phyloP scores from a whole-genome alignment of 176 grass and related monocot species.

The Phoenix dactylifera region DNA sequence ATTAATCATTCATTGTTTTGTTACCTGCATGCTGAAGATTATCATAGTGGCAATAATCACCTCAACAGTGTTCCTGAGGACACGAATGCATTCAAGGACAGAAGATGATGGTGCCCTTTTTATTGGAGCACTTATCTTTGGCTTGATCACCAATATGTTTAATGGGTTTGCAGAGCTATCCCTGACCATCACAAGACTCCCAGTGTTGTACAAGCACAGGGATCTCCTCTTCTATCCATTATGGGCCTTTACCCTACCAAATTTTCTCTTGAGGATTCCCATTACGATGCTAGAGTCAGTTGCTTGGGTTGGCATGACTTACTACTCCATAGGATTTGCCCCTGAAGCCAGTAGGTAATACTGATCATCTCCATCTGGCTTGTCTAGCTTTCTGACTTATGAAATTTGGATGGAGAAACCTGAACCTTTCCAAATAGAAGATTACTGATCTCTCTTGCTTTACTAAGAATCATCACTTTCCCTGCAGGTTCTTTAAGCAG shows the following conservation, averaged over 20 bases:
- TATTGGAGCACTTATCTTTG: slow-evolving; percentile 76
- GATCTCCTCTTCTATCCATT: slow-evolving; percentile 96
- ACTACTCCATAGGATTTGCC: slow-evolving; percentile 82
- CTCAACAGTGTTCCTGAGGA: slow-evolving; percentile 63
- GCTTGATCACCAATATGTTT: slow-evolving; percentile 84
- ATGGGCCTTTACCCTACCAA: slow-evolving; percentile 80
- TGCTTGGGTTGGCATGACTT: slow-evolving; percentile 77
- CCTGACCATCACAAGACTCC: slow-evolving; percentile 66
- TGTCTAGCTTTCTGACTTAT: too few species aligned
- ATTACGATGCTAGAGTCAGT: slow-evolving; percentile 77
- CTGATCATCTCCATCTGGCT: not conserved
- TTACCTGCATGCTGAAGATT: slow-evolving; percentile 30
- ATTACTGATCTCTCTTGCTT: too few species aligned
- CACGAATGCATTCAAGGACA: slow-evolving; percentile 68
- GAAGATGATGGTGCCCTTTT: slow-evolving; percentile 67
- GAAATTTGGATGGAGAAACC: not conserved
- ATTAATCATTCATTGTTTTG: too few species aligned
- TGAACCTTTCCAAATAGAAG: too few species aligned
- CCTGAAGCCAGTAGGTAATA: slow-evolving; percentile 77
- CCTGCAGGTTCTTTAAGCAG: slow-evolving; percentile 91
- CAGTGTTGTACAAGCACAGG: slow-evolving; percentile 94
- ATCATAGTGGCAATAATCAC: slow-evolving; percentile 58
- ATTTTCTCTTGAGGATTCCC: slow-evolving; percentile 63
- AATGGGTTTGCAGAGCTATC: slow-evolving; percentile 96
- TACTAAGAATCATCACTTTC: not conserved